Base-by-base conservation (phyloP, 2,329 filamentous ascomycete species). In the Chaetomiaceae sp. region DNA sequence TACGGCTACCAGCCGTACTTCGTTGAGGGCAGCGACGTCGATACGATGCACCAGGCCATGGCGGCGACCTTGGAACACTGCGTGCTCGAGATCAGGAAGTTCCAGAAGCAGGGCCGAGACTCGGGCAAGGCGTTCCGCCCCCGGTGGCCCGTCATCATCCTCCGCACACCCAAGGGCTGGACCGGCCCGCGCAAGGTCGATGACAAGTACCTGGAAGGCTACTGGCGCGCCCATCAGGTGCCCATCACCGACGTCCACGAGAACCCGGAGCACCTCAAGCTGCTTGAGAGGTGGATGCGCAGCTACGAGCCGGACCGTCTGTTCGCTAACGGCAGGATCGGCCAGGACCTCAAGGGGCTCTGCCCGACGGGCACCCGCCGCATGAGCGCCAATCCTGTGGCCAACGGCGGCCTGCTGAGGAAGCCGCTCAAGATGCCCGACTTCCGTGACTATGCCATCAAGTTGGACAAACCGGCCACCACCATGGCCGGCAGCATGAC, bases 1-100 rank as follows among this genome's bases (percentile, higher is more conserved):
- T 90, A 89, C 61, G 87, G 87, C 58, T 91, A 85, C 82, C 79
- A 82, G 43, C 86, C 87, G 8, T 89, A 89, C 68, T 89, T 90
- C 60, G 87, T 91, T 42, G 86, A 90, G 63, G 87, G 87, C 43
- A 81, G 82, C 56, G 86, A 91, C 47, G 63, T 86, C 23, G 77
- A 86, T 27, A 79, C 77, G 40, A 90, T 91, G 86, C 85, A 90
- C 63, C 86, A 90, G 66, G 86, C 86, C 50, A 90, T 90, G 86
- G 86, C 87, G 12, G 79, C 79, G 38, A 90, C 87, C 0, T 70
- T 91, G 23, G 86, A 91, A 65, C 76, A 81, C 58, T 88, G 84
- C 62, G 80, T 91, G 16, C 66, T 74, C 14, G 82, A 89, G 63
- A 91, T 91, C 63, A 74, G 71, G 50, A 73, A 76, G 53, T 81